Percentiles rank a stretch among this genome's conserved stretches.
These are phyloP conservation scores for Fusarium palustre DNA, from an alignment of 2,329 filamentous ascomycete species.

Conservation along the genomic window DNA sequence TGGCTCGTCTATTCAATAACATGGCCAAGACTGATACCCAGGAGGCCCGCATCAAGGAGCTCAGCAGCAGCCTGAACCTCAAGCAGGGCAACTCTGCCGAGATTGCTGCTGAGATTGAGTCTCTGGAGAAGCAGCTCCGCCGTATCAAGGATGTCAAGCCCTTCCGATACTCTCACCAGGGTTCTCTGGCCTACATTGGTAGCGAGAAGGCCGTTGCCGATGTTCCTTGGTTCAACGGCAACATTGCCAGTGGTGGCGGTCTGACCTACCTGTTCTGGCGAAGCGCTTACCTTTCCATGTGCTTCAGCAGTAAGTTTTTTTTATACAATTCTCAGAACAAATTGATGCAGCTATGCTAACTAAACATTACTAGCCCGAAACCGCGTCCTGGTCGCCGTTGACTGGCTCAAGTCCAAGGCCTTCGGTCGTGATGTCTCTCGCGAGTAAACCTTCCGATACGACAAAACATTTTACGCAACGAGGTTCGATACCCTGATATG, in stretches of 20 bases:
- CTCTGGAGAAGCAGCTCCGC: constrained; percentile 85
- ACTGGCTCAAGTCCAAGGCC: constrained; percentile 97
- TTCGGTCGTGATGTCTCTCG: constrained; percentile 95
- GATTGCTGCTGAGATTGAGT: constrained; percentile 80
- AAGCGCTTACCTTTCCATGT: constrained; percentile 98
- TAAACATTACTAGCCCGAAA: constrained; percentile 77
- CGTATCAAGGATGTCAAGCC: constrained; percentile 95
- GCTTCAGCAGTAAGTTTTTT: constrained; percentile 94
- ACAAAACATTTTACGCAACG: constrained; percentile 39
- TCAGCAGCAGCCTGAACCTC: constrained; percentile 72
- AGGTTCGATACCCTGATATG: constrained; percentile 45
- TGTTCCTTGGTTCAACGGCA: constrained; percentile 96
- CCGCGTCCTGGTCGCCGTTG: constrained; percentile 88
- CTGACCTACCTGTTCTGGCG: constrained; percentile 99
- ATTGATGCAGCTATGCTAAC: constrained; percentile 24
- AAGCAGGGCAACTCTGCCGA: constrained; percentile 75
- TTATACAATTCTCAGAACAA: neutral
- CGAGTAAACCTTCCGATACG: constrained; percentile 65
- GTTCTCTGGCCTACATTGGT: constrained; percentile 95
- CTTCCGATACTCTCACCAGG: constrained; percentile 99
- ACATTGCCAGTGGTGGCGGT: constrained; percentile 91
- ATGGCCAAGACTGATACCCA: constrained; percentile 94
- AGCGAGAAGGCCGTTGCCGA: constrained; percentile 98
- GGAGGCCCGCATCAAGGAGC: constrained; percentile 77
- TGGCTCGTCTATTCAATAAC: constrained; percentile 96